Evolutionary conservation across 495 filamentous ascomycete species (phyloP).

Genomic region (Tuber borchii): DNA sequence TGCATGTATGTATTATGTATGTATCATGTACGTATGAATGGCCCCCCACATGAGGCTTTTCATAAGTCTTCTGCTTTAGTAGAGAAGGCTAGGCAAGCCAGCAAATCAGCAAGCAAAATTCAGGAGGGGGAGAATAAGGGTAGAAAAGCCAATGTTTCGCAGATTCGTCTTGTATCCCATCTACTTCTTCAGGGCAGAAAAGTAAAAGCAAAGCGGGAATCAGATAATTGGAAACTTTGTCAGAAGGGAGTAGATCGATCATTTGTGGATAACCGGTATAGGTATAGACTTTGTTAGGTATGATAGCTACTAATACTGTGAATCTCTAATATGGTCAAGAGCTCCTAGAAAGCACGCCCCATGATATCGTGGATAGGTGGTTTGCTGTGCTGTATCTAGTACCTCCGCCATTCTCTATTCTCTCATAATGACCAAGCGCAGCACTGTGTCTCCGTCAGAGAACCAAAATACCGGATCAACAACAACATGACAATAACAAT

Average conservation of each 20-base stretch:
- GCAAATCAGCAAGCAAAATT: neutral
- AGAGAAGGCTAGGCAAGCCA: neutral
- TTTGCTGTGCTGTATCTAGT: constrained; percentile 21
- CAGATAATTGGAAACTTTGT: neutral
- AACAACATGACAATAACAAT: neutral
- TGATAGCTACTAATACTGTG: neutral
- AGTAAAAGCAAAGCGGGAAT: neutral
- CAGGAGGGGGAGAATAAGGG: neutral
- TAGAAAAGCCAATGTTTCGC: neutral
- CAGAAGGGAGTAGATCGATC: neutral
- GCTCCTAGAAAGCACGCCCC: constrained; percentile 21
- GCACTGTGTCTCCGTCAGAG: neutral
- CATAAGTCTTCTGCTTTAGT: neutral
- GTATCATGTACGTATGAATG: constrained; percentile 11
- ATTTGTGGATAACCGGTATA: neutral
- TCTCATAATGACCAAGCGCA: neutral
- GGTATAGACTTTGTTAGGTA: neutral
- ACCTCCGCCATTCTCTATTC: constrained; percentile 11
- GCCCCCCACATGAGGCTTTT: constrained; percentile 5
- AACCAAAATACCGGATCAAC: neutral
- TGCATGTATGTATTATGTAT: constrained; percentile 33
- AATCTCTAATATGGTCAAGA: constrained; percentile 16
- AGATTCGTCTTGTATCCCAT: neutral
- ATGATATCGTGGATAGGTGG: constrained; percentile 27
- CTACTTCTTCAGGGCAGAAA: neutral